Evolutionary conservation across 495 filamentous ascomycete genomes (phyloP).

Genomic region (Aspergillus sparsus): DNA sequence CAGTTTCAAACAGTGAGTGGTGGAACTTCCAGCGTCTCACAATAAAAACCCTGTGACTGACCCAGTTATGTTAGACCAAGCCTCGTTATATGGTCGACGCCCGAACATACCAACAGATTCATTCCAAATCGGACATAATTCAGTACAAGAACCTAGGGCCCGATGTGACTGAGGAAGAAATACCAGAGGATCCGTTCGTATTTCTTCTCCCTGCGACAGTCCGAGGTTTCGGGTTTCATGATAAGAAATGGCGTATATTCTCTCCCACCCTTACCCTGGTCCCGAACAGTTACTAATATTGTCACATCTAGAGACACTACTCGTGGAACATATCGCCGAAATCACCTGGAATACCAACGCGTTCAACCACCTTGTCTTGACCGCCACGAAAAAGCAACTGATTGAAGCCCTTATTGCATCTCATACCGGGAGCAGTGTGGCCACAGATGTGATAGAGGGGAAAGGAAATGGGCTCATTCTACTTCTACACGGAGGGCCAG

Average conservation of each 20-base stretch:
- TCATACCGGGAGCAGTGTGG: slow-evolving; percentile 27
- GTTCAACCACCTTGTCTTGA: slow-evolving; percentile 56
- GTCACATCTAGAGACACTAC: not conserved
- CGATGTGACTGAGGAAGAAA: not conserved
- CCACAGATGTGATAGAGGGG: slow-evolving; percentile 18
- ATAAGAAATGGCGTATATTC: slow-evolving; percentile 45
- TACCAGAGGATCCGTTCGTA: slow-evolving; percentile 3
- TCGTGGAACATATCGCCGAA: slow-evolving; percentile 31
- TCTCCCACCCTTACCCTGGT: slow-evolving; percentile 18
- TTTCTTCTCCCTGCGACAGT: slow-evolving; percentile 34
- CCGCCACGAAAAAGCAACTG: slow-evolving; percentile 50
- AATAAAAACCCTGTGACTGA: not conserved
- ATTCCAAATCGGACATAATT: not conserved
- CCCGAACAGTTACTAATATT: not conserved
- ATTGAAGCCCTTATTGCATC: slow-evolving; percentile 52
- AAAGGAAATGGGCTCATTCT: slow-evolving; percentile 51
- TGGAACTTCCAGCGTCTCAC: not conserved
- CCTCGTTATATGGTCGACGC: slow-evolving; percentile 6
- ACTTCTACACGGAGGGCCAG: slow-evolving; percentile 54
- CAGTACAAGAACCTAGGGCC: not conserved
- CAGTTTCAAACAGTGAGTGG: slow-evolving; percentile 4
- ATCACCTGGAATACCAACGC: slow-evolving; percentile 52
- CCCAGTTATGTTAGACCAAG: not conserved
- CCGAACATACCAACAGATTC: not conserved
- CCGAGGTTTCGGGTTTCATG: slow-evolving; percentile 36